Percentiles rank a stretch among this genome's conserved stretches.
Evolutionary conservation across 2,329 filamentous ascomycete species (phyloP).

Genomic region (Cytospora chrysosperma): DNA sequence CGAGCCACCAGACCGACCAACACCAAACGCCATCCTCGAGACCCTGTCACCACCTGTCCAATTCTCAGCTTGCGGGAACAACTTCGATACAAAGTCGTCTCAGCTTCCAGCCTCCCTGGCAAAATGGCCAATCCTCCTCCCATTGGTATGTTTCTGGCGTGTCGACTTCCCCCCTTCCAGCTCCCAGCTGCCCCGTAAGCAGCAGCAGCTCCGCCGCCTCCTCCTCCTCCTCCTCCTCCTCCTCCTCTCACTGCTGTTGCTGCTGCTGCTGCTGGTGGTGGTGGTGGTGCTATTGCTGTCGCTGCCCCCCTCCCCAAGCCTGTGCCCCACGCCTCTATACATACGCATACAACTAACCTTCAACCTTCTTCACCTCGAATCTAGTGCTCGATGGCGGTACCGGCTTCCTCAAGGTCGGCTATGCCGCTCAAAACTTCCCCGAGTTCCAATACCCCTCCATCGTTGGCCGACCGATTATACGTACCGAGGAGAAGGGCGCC

Average conservation of each 20-base stretch:
- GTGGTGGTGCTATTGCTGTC: too few relatives aligned
- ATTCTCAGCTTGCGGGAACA: not conserved
- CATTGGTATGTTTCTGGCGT: conserved; percentile 48
- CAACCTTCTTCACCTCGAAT: not conserved
- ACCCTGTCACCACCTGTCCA: not conserved
- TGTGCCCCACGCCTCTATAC: not conserved
- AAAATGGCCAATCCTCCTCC: conserved; percentile 52
- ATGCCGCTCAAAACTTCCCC: conserved; percentile 98
- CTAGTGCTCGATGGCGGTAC: conserved; percentile 98
- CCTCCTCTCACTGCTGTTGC: conserved; percentile 10
- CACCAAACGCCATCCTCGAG: conserved; percentile 1
- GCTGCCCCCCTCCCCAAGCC: not conserved
- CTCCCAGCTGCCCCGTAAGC: not conserved
- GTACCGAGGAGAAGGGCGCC: conserved; percentile 77
- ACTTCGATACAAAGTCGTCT: not conserved
- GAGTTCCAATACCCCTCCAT: conserved; percentile 98
- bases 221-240: not conserved
- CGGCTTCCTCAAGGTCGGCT: conserved; percentile 99
- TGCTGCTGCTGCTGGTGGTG: too few relatives aligned
- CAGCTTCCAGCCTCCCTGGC: conserved; percentile 32
- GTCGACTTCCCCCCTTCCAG: not conserved
- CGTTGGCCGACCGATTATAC: conserved; percentile 94
- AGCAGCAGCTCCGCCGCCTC: not conserved
- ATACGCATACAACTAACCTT: not conserved
- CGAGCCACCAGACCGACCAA: not conserved